These are phyloP conservation scores for Metschnikowia matae DNA, from an alignment of 805 yeast genomes.

Conservation along the genomic window DNA sequence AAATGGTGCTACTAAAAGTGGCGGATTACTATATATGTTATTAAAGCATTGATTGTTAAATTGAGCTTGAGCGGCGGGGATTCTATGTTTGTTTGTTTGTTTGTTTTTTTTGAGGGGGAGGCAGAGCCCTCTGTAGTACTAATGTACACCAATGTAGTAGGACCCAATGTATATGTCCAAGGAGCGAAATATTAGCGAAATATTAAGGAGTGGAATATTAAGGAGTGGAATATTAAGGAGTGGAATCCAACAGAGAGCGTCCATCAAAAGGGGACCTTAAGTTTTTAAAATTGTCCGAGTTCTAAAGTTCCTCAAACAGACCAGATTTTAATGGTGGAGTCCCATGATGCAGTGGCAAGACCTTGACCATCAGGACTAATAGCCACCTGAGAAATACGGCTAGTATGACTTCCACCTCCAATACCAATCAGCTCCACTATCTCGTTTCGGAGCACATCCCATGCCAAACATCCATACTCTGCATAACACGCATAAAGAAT, in stretches of 20 bases:
- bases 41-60: constrained; percentile 1
- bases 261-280: too few relatives aligned
- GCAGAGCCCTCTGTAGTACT: background rate
- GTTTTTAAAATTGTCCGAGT: too few relatives aligned
- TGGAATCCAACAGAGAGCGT: too few relatives aligned
- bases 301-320: constrained; percentile 20
- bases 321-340: constrained; percentile 68
- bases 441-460: constrained; percentile 70
- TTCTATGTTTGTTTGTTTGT: too few relatives aligned
- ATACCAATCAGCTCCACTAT: constrained; percentile 57
- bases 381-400: constrained; percentile 57
- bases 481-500: constrained; percentile 71
- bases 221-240: too few relatives aligned
- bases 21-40: background rate
- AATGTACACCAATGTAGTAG: background rate
- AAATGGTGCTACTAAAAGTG: background rate
- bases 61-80: background rate
- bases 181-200: too few relatives aligned
- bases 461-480: constrained; percentile 67
- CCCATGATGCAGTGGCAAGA: constrained; percentile 79
- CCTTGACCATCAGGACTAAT: constrained; percentile 74
- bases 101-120: too few relatives aligned
- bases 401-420: constrained; percentile 48
- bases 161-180: too few relatives aligned
- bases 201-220: too few relatives aligned